Evolutionary conservation across 129 eudicot species (phyloP).

Genomic region (Cynara cardunculus): DNA sequence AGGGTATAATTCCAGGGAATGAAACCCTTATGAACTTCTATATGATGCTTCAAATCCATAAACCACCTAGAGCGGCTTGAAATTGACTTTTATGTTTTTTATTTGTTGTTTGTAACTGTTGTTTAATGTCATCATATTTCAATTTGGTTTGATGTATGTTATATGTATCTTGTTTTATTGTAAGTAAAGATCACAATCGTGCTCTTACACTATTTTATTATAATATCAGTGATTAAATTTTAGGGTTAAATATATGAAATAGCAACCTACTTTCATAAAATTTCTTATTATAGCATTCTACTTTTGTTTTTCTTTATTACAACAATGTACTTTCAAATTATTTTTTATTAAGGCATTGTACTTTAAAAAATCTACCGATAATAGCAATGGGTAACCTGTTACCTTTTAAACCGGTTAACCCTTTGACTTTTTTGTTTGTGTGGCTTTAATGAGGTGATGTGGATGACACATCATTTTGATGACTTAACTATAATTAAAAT

Average conservation of each 20-base stretch:
- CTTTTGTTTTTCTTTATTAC: no score
- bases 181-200: not conserved
- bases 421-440: no score
- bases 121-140: not conserved
- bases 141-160: not conserved
- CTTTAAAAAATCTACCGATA: no score
- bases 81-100: not conserved
- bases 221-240: not conserved
- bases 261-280: no score
- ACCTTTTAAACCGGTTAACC: no score
- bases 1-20: conserved; percentile 35
- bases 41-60: not conserved
- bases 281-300: no score
- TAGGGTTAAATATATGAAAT: not conserved
- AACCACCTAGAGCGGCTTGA: conserved; percentile 12
- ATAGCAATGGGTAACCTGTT: no score
- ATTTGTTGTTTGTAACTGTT: not conserved
- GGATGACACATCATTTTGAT: no score
- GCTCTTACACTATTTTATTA: not conserved
- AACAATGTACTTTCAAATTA: no score
- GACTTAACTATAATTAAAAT: no score
- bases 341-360: no score
- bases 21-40: conserved; percentile 25
- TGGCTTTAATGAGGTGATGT: no score
- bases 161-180: not conserved